Evolutionary conservation across 2,329 filamentous ascomycete species (phyloP), one percentile per base, ranked within the genome.

Genomic region (Diplodia scrobiculata): DNA sequence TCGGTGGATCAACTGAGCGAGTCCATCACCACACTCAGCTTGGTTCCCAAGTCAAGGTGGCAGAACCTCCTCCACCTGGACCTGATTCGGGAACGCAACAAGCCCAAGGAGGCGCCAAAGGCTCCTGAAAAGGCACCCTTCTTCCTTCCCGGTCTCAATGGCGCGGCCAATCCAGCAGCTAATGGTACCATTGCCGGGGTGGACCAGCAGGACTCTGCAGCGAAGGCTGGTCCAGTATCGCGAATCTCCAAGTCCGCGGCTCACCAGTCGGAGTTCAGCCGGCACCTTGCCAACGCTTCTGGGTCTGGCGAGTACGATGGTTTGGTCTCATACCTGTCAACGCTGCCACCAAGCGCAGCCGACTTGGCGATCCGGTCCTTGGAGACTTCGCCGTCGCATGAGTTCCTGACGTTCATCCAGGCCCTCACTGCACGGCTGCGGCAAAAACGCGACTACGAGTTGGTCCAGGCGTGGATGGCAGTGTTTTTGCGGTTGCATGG

Each of bases 401-500:
- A 98, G 77, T 80, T 96, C 19, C 81, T 89, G 0, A 83, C 87
- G 63, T 99, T 99, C 74, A 88, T 98, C 62, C 78, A 81, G n/a
- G 92, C 92, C 1, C 79, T 99, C 66, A 96, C 91, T 0, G 83
- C 81, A 64, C 84, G 90, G 13, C 80, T 98, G 63, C 79, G 81
- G 51, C 82, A 86, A 60, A 87, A 89, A 69, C 86, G 86, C 55
- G 95, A 98, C 77, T 99, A 96, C 77, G 95, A 99, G 79, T 84
- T 99, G 47, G 90, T 92, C 17, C 93, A 98, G 78, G 92, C 92
- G 0, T 99, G 95, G 94, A 98, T 99, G 92, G 89, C 90, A 1
- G 94, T 98, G 0, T 96, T 98, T 73, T 76, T 99, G 67, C 86
- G 89, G 55, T 80, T 97, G 48, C 94, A 98, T 77, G 84, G 83